These are phyloP conservation scores for Pseudohalonectria lignicola DNA, from an alignment of 2,329 filamentous ascomycete genomes.

Conservation along the genomic window DNA sequence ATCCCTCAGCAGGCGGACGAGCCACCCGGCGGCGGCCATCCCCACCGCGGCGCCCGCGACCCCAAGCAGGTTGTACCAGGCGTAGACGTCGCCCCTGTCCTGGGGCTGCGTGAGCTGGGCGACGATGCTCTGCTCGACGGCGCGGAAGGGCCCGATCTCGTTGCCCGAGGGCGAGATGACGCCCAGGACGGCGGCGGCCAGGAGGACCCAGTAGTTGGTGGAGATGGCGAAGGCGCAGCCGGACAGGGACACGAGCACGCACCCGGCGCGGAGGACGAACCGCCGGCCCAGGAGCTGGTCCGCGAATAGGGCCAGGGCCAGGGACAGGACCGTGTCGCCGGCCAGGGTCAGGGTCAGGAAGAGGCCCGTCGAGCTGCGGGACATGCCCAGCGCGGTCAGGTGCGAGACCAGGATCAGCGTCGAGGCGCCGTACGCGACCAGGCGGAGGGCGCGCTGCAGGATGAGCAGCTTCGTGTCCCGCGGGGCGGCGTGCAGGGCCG, in stretches of 20 bases:
- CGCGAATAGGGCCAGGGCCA: slow-evolving; percentile 46
- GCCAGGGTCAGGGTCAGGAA: slow-evolving; percentile 56
- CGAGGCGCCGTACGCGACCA: slow-evolving; percentile 51
- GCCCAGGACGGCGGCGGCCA: slow-evolving; percentile 45
- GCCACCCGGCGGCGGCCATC: slow-evolving; percentile 47
- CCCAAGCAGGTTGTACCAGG: slow-evolving; percentile 50
- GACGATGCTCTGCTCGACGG: slow-evolving; percentile 49
- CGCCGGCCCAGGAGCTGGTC: slow-evolving; percentile 39
- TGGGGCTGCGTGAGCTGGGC: slow-evolving; percentile 39
- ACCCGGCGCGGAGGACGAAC: slow-evolving; percentile 40
- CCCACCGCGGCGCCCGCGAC: slow-evolving; percentile 50
- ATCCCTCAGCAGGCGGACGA: slow-evolving; percentile 36
- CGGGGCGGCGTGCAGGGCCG: slow-evolving; percentile 26
- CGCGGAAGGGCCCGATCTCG: slow-evolving; percentile 52
- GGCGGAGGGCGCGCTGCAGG: slow-evolving; percentile 46
- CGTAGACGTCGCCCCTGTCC: slow-evolving; percentile 43
- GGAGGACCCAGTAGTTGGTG: slow-evolving; percentile 45
- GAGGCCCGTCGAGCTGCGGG: slow-evolving; percentile 41
- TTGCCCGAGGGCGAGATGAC: slow-evolving; percentile 56
- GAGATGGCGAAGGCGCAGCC: slow-evolving; percentile 42
- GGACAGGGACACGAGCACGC: slow-evolving; percentile 41
- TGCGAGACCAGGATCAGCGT: slow-evolving; percentile 47
- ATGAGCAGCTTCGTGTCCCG: slow-evolving; percentile 46
- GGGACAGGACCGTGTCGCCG: slow-evolving; percentile 48
- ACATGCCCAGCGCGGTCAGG: slow-evolving; percentile 35